Evolutionary conservation across 495 filamentous ascomycete genomes (phyloP).

Genomic region (Aspergillus wentii): DNA sequence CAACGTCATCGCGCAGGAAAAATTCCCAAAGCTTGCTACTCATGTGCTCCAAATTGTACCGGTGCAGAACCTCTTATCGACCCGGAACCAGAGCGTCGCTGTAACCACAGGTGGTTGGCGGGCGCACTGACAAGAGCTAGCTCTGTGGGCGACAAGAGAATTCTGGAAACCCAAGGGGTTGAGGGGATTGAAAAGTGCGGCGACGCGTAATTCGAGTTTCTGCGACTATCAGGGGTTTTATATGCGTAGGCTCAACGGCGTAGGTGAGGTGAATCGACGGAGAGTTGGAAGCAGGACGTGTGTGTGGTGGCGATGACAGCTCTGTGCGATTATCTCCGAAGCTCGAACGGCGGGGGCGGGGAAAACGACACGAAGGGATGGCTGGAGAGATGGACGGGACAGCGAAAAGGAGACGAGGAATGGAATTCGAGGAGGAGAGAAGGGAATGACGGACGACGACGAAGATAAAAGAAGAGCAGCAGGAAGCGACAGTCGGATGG

Average conservation of each 20-base stretch:
- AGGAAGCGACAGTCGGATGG: slow-evolving; percentile 2
- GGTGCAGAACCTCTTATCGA: slow-evolving; percentile 52
- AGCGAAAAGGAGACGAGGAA: neutral
- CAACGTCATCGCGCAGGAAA: slow-evolving; percentile 94
- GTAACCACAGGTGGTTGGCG: slow-evolving; percentile 70
- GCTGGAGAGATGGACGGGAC: slow-evolving; percentile 7
- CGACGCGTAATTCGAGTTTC: slow-evolving; percentile 16
- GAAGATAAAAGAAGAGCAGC: slow-evolving; percentile 3
- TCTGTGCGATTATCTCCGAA: slow-evolving; percentile 10
- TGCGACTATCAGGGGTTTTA: too few species aligned
- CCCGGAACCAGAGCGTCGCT: slow-evolving; percentile 74
- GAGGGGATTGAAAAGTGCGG: slow-evolving; percentile 8
- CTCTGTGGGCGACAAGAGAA: slow-evolving; percentile 38
- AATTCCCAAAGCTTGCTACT: slow-evolving; percentile 93
- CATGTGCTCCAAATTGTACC: slow-evolving; percentile 63
- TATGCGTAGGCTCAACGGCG: too few species aligned
- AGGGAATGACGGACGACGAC: neutral
- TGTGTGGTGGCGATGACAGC: slow-evolving; percentile 22
- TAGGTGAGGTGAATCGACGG: slow-evolving; percentile 1
- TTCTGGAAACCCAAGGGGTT: slow-evolving; percentile 14
- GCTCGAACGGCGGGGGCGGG: slow-evolving; percentile 4
- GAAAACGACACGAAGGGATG: slow-evolving; percentile 1
- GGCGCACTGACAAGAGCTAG: slow-evolving; percentile 79
- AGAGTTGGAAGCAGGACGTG: too few species aligned
- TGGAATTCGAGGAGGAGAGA: neutral